phyloP scores from a whole-genome alignment of 495 filamentous ascomycete species.

The Pseudotulostoma volvatum region DNA sequence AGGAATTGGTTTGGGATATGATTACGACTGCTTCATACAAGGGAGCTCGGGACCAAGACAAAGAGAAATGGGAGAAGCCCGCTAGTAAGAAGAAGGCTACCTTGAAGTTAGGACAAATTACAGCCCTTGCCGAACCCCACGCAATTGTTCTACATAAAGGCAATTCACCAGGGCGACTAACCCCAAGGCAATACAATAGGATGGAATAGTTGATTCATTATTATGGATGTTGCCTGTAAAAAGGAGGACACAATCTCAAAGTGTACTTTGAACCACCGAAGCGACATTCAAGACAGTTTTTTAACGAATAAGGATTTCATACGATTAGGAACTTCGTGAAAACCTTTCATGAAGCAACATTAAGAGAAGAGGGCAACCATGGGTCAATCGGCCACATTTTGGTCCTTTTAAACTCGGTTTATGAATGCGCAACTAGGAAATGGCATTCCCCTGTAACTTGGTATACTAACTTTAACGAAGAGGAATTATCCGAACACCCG shows the following conservation, averaged over 20 bases:
- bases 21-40: not conserved
- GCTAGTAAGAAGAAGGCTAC: not conserved
- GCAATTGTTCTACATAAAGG: not conserved
- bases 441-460: not conserved
- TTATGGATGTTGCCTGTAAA: not conserved
- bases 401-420: not conserved
- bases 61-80: not conserved
- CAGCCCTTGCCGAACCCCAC: not conserved
- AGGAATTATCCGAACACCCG: not conserved
- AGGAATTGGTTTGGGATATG: not conserved
- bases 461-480: not conserved
- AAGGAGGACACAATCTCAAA: not conserved
- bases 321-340: not conserved
- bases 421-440: not conserved
- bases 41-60: not conserved
- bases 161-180: not conserved
- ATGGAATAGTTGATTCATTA: not conserved
- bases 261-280: not conserved
- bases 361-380: not conserved
- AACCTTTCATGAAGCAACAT: not conserved
- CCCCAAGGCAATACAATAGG: not conserved
- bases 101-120: not conserved
- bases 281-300: not conserved
- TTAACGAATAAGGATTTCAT: not conserved
- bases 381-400: not conserved